Percentiles rank a stretch among this genome's conserved stretches.
Conservation (phyloP, 805 yeast species). For the Nakazawaea ishiwadae region DNA sequence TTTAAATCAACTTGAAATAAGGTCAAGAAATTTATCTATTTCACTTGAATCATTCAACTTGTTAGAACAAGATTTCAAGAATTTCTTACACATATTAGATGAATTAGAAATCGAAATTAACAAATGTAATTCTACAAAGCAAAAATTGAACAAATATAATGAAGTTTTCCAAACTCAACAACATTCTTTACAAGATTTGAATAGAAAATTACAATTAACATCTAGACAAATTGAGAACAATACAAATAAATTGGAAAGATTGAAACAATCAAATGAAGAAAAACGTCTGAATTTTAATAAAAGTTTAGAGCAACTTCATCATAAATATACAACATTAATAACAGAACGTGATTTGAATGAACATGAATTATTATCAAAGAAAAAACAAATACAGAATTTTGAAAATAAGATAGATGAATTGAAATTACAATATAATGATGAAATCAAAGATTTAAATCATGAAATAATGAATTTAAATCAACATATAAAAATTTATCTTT, state of each 20-base stretch:
- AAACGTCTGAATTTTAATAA: conserved; percentile 38
- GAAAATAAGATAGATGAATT: conserved; percentile 36
- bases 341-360: conserved; percentile 44
- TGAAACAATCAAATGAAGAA: conserved; percentile 37
- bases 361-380: conserved; percentile 43
- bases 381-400: conserved; percentile 38
- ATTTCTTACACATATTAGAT: conserved; percentile 38
- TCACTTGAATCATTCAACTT: conserved; percentile 57
- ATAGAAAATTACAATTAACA: conserved; percentile 40
- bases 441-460: conserved; percentile 45
- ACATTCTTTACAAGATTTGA: conserved; percentile 33
- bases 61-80: conserved; percentile 41
- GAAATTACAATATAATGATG: conserved; percentile 43
- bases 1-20: conserved; percentile 37
- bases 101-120: conserved; percentile 44
- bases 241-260: conserved; percentile 41
- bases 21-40: conserved; percentile 44
- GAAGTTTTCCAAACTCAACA: conserved; percentile 36
- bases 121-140: conserved; percentile 36
- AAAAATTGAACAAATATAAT: conserved; percentile 32
- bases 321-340: conserved; percentile 42
- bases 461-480: conserved; percentile 52
- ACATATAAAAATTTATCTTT: conserved; percentile 48
- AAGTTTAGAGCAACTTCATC: conserved; percentile 38
- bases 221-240: conserved; percentile 44